Percentiles rank a stretch among this genome's conserved stretches.
phyloP scores from a whole-genome alignment of 805 yeast species.

The Yarrowia sp. region DNA sequence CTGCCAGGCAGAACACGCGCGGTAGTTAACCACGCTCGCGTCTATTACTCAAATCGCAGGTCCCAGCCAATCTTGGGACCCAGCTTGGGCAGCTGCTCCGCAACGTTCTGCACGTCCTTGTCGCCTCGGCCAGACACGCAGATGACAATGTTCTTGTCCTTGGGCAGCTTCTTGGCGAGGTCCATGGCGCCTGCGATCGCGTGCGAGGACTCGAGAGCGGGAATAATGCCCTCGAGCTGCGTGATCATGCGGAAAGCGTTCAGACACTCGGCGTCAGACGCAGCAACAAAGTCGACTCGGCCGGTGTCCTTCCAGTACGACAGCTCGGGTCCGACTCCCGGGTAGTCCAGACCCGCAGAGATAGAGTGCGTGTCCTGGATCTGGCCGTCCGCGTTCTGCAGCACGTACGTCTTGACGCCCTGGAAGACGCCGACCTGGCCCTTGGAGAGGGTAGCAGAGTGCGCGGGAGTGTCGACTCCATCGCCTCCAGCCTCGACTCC shows the following conservation, averaged over 20 bases:
- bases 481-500: conserved; percentile 99
- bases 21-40: conserved; percentile 17
- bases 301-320: conserved; percentile 94
- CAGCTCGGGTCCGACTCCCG: conserved; percentile 98
- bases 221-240: conserved; percentile 96
- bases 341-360: conserved; percentile 97
- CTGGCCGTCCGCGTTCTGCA: conserved; percentile 92
- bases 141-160: conserved; percentile 79
- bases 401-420: conserved; percentile 91
- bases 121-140: conserved; percentile 98
- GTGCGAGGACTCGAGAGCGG: conserved; percentile 96
- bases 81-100: conserved; percentile 82
- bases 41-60: conserved; percentile 58
- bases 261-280: conserved; percentile 93
- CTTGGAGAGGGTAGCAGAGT: conserved; percentile 92
- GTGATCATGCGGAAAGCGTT: conserved; percentile 84
- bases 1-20: conserved; percentile 11
- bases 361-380: conserved; percentile 97
- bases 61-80: conserved; percentile 97
- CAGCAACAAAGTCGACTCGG: conserved; percentile 86
- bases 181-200: conserved; percentile 90
- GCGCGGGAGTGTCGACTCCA: conserved; percentile 83
- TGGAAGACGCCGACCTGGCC: conserved; percentile 98
- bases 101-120: conserved; percentile 97
- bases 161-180: conserved; percentile 76